phyloP scores from a whole-genome alignment of 1,139 yeast species.

The Tardiomyces blankii region DNA sequence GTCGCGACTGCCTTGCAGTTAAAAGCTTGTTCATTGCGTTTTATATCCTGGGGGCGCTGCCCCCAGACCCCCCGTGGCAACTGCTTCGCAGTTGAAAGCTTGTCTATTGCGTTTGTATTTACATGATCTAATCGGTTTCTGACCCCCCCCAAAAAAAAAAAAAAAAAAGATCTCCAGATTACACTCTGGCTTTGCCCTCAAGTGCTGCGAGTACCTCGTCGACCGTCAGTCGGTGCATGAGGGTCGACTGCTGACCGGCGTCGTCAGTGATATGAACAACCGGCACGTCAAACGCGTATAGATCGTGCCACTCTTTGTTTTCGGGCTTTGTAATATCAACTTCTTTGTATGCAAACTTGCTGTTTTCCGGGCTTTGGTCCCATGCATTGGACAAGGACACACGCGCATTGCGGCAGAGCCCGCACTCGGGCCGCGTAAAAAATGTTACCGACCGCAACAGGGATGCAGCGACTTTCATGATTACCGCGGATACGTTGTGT shows the following conservation, averaged over 20 bases:
- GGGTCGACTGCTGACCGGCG: conserved; percentile 31
- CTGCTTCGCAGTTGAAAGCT: too few species aligned
- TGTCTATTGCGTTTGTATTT: too few species aligned
- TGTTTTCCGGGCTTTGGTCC: conserved; percentile 18
- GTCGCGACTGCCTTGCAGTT: too few species aligned
- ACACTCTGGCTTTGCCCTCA: too few species aligned
- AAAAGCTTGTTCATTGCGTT: too few species aligned
- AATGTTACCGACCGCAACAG: conserved; percentile 34
- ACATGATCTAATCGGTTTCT: too few species aligned
- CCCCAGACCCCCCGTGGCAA: too few species aligned
- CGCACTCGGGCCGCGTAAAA: conserved; percentile 71
- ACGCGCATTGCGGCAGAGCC: conserved; percentile 67
- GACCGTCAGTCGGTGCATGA: conserved; percentile 63
- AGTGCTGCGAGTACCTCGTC: conserved; percentile 34
- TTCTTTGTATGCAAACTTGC: conserved; percentile 30
- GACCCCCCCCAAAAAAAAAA: too few species aligned
- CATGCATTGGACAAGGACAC: conserved; percentile 34
- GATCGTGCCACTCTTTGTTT: conserved; percentile 66
- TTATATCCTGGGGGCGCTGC: too few species aligned
- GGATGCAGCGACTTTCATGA: not conserved
- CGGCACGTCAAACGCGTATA: conserved; percentile 83
- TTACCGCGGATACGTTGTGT: too few species aligned
- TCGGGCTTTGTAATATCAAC: conserved; percentile 62
- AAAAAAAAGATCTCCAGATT: too few species aligned
- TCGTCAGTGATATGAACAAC: conserved; percentile 62